phyloP scores from a whole-genome alignment of 768 basidiomycete species.

The Sporobolomyces phaffii region DNA sequence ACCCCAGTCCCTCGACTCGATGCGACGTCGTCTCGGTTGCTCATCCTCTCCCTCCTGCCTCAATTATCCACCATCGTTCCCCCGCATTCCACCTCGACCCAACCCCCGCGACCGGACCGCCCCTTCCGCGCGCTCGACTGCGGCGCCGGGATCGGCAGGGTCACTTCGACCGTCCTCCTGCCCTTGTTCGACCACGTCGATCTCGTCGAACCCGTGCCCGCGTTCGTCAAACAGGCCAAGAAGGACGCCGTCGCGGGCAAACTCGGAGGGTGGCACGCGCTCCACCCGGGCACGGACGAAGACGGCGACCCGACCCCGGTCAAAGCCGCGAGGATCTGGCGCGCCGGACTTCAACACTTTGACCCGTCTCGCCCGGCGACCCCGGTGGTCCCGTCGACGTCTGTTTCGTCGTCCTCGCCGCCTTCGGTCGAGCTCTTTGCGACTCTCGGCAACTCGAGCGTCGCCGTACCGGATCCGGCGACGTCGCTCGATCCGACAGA shows the following conservation, averaged over 20 bases:
- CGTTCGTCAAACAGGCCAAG: slow-evolving; percentile 67
- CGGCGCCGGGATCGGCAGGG: slow-evolving; percentile 86
- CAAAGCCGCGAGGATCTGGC: slow-evolving; percentile 73
- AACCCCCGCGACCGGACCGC: slow-evolving; percentile 38
- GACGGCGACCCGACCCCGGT: slow-evolving; percentile 32
- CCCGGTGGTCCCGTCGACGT: too few relatives aligned
- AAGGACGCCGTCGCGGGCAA: slow-evolving; percentile 38
- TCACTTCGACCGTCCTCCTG: slow-evolving; percentile 81
- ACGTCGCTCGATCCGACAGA: slow-evolving; percentile 43
- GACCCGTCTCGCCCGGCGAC: slow-evolving; percentile 62
- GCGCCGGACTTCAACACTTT: slow-evolving; percentile 71
- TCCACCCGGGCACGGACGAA: slow-evolving; percentile 30
- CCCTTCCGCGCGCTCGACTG: slow-evolving; percentile 72
- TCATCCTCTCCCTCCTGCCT: slow-evolving; percentile 74
- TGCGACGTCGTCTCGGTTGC: slow-evolving; percentile 78
- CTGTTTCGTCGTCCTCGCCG: slow-evolving; percentile 9
- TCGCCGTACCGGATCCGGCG: slow-evolving; percentile 44
- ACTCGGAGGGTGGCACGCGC: slow-evolving; percentile 44
- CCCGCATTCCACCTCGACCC: slow-evolving; percentile 49
- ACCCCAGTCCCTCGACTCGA: slow-evolving; percentile 75
- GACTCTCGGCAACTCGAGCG: slow-evolving; percentile 60
- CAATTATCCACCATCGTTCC: slow-evolving; percentile 71
- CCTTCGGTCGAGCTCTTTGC: slow-evolving; percentile 52
- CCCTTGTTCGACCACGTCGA: slow-evolving; percentile 80
- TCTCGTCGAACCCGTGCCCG: slow-evolving; percentile 76